These are phyloP conservation scores for Talaromyces verruculosus DNA, from an alignment of 2,329 filamentous ascomycete genomes.

Conservation along the genomic window DNA sequence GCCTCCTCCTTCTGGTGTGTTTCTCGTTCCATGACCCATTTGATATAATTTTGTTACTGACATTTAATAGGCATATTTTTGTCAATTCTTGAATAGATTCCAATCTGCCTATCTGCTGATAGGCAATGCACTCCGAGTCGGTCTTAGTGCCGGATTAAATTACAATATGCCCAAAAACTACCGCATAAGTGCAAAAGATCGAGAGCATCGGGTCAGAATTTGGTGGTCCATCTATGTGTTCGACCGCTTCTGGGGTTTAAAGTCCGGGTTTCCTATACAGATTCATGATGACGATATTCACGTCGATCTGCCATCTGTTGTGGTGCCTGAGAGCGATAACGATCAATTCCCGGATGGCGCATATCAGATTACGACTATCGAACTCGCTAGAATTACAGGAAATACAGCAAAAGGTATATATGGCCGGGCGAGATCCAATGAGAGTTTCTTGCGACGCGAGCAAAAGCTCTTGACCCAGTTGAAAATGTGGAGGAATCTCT, in stretches of 20 bases:
- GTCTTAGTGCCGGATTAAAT: constrained; percentile 47
- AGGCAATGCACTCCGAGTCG: constrained; percentile 44
- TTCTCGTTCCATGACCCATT: background rate
- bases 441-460: constrained; percentile 42
- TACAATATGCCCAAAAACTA: constrained; percentile 41
- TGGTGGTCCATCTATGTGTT: constrained; percentile 45
- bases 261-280: constrained; percentile 51
- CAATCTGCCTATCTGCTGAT: constrained; percentile 37
- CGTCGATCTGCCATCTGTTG: constrained; percentile 38
- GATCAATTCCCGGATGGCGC: constrained; percentile 41
- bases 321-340: constrained; percentile 33
- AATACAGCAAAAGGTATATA: constrained; percentile 39
- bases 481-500: constrained; percentile 41
- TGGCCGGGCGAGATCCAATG: constrained; percentile 38
- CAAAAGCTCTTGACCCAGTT: constrained; percentile 42
- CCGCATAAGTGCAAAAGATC: constrained; percentile 41
- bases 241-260: constrained; percentile 51
- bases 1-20: background rate
- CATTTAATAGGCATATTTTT: constrained; percentile 32
- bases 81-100: constrained; percentile 39
- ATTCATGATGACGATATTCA: constrained; percentile 52
- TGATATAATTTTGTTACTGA: constrained; percentile 23
- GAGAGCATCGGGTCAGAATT: constrained; percentile 38
- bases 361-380: constrained; percentile 40
- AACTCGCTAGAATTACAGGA: constrained; percentile 39